These are phyloP conservation scores for Dioscorea cayenensis DNA, from an alignment of 116 monocot species.

Conservation along the genomic window DNA sequence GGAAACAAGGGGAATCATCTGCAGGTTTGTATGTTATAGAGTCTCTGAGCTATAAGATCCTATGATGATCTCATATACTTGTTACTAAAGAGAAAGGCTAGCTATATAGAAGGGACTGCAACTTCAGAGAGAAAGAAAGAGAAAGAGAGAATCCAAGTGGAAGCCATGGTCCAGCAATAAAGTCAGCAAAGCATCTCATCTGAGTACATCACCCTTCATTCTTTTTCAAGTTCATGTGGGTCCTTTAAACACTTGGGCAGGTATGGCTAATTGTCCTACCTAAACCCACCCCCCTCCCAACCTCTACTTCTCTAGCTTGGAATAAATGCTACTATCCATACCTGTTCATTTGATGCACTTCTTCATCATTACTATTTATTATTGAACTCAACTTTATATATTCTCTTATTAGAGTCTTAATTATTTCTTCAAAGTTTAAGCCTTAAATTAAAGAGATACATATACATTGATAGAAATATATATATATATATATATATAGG, in stretches of 20 bases:
- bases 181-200: constrained; percentile 35
- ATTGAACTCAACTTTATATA: too few relatives aligned
- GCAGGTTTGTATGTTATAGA: constrained; percentile 23
- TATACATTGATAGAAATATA: too few relatives aligned
- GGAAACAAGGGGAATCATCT: constrained; percentile 24
- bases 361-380: background rate
- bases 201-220: constrained; percentile 14
- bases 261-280: too few relatives aligned
- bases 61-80: constrained; percentile 23
- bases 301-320: too few relatives aligned
- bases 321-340: too few relatives aligned
- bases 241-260: constrained; percentile 3
- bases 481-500: too few relatives aligned
- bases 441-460: too few relatives aligned
- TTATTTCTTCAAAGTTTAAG: too few relatives aligned
- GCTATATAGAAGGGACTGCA: background rate
- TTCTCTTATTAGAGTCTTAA: too few relatives aligned
- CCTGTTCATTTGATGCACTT: background rate
- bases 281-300: background rate
- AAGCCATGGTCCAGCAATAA: constrained; percentile 16
- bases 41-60: constrained; percentile 32
- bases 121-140: background rate
- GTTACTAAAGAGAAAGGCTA: background rate
- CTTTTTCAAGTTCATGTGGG: constrained; percentile 16
- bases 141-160: constrained; percentile 23